Evolutionary conservation across 352 stramenopile genomes (phyloP), one percentile per base, ranked within the genome.

Genomic region (Pythium chondricola): DNA sequence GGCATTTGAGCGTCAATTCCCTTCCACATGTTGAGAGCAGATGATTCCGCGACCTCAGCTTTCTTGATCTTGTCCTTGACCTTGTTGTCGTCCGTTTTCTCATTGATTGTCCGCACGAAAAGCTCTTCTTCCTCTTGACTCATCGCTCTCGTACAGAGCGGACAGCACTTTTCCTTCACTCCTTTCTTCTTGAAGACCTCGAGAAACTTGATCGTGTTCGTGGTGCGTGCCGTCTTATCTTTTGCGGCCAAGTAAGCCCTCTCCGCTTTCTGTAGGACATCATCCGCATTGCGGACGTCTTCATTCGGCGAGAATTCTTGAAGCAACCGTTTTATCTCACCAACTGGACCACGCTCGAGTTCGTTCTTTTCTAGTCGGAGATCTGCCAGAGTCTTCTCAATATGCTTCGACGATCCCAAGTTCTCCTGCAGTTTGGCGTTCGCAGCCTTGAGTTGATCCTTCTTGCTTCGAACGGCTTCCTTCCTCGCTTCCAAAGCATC

Each of bases 121-220:
- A 69, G 55, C 18, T 74, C 51, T 18, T 80, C 70, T 59, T 94
- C 80, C 5, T 67, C 56, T 1, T 52, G 49, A n/a, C 36, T 71
- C 69, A 94, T 74, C 9, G 63, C 66, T 10, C 83, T 75, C 17
- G 71, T 60, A 44, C 83, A 94, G 3, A 94, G 48, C 3, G 83
- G 83, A 27, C 83, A 94, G 33, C 74, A 88, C 22, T 87, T 71
- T 0, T 94, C 83, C 22, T 78, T 84, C 7, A 88, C 59, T 6
- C 83, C 83, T 43, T 92, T 93, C 32, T 85, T 73, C 60, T 84
- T 88, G 59, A 86, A 92, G n/a, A 88, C 80, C 8, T 69, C 79
- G 21, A 94, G 58, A 25, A 94, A 94, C 48, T 73, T 76, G 40
- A 92, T 74, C 33, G 84, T 89, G 43, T 88, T 91, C 52, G 83